phyloP scores from a whole-genome alignment of 2,329 filamentous ascomycete species.

The Nigrospora osmanthi region DNA sequence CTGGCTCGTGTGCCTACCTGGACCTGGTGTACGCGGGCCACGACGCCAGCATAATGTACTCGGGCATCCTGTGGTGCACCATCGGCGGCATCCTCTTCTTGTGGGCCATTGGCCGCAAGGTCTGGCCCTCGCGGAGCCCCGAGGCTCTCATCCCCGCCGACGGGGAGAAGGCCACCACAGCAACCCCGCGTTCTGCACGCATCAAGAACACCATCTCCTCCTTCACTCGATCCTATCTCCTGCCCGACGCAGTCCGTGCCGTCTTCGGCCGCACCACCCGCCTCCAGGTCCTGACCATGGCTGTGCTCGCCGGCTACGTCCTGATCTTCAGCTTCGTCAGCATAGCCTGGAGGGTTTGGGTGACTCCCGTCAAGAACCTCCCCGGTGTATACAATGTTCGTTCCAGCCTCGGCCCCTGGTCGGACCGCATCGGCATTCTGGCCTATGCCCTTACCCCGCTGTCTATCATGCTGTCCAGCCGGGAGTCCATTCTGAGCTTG shows the following conservation, averaged over 20 bases:
- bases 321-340: constrained; percentile 62
- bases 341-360: constrained; percentile 60
- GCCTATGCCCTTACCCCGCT: constrained; percentile 70
- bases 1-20: constrained; percentile 49
- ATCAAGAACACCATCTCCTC: constrained; percentile 30
- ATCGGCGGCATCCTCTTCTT: constrained; percentile 33
- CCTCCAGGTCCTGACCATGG: constrained; percentile 57
- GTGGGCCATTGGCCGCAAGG: constrained; percentile 28
- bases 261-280: constrained; percentile 63
- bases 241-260: constrained; percentile 48
- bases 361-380: constrained; percentile 56
- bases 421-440: constrained; percentile 61
- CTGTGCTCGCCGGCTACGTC: constrained; percentile 52
- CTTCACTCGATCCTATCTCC: constrained; percentile 40
- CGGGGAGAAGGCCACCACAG: constrained; percentile 7
- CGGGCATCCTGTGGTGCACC: constrained; percentile 40
- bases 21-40: constrained; percentile 42
- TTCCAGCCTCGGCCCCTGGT: constrained; percentile 57
- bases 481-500: constrained; percentile 62
- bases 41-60: constrained; percentile 41
- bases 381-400: constrained; percentile 55
- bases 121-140: constrained; percentile 14
- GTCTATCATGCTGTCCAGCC: constrained; percentile 56
- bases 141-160: constrained; percentile 12
- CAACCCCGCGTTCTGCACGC: constrained; percentile 11